Evolutionary conservation across 176 grass and related monocot species (phyloP).

Genomic region (Cenchrus americanus): DNA sequence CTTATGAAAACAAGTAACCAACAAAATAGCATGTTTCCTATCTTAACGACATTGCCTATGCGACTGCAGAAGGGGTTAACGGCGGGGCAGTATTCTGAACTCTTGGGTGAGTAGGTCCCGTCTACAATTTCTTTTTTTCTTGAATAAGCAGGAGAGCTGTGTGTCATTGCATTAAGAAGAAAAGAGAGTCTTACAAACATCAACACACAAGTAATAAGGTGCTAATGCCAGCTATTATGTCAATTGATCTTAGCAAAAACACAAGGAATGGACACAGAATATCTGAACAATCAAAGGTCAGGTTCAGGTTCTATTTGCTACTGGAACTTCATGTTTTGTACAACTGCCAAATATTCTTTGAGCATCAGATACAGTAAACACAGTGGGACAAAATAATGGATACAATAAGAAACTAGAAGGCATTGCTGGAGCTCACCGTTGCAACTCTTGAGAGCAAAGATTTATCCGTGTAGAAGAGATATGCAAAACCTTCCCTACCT

Average conservation of each 20-base stretch:
- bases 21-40: not conserved
- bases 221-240: not conserved
- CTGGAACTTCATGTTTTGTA: not conserved
- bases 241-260: not conserved
- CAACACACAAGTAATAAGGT: not conserved
- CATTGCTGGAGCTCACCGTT: slow-evolving; percentile 51
- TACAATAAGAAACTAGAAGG: slow-evolving; percentile 26
- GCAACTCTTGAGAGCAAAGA: slow-evolving; percentile 81
- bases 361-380: slow-evolving; percentile 12
- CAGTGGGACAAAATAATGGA: slow-evolving; percentile 14
- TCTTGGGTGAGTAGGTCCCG: not conserved
- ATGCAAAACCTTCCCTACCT: slow-evolving; percentile 80
- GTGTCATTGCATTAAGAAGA: no score
- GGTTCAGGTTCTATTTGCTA: not conserved
- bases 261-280: slow-evolving; percentile 3
- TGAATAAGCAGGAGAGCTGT: no score
- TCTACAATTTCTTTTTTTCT: not conserved
- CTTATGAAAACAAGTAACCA: not conserved
- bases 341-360: slow-evolving; percentile 19
- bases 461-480: slow-evolving; percentile 88
- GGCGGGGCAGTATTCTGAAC: not conserved
- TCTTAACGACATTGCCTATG: not conserved
- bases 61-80: not conserved
- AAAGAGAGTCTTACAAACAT: not conserved
- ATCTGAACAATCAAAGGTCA: not conserved